Conservation (phyloP, 2,329 filamentous ascomycete genomes). For the Herpotrichia juniperi region DNA sequence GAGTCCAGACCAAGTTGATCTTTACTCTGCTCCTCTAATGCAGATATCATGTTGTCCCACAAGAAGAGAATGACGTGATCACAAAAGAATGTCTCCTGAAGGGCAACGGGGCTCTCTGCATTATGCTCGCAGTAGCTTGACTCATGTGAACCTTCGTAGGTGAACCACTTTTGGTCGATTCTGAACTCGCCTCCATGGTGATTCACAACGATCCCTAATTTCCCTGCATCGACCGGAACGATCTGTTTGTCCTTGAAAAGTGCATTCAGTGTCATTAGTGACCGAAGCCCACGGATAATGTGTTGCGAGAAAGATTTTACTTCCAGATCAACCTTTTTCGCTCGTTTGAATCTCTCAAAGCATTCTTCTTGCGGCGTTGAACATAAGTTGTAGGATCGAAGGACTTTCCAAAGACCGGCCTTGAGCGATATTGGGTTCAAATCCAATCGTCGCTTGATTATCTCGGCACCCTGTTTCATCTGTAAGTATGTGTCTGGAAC, state of each 20-base stretch:
- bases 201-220: constrained; percentile 5
- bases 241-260: constrained; percentile 1
- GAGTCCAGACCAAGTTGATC: neutral
- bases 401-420: neutral
- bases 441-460: neutral
- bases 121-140: constrained; percentile 1
- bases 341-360: neutral
- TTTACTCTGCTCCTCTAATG: neutral
- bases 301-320: neutral
- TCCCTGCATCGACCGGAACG: constrained; percentile 1
- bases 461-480: neutral
- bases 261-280: neutral
- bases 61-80: constrained; percentile 14
- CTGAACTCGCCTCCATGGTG: constrained; percentile 2
- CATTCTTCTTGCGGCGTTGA: constrained; percentile 3
- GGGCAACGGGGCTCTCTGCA: neutral
- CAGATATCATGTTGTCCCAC: constrained; percentile 13
- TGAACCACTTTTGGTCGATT: constrained; percentile 14
- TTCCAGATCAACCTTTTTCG: neutral
- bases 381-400: neutral
- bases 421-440: neutral
- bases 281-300: neutral
- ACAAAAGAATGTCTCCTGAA: constrained; percentile 7
- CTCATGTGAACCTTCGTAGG: constrained; percentile 9
- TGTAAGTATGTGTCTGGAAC: neutral